Evolutionary conservation across 768 basidiomycete genomes (phyloP), one percentile per base, ranked within the genome.

Genomic region (Agrocybe praecox): DNA sequence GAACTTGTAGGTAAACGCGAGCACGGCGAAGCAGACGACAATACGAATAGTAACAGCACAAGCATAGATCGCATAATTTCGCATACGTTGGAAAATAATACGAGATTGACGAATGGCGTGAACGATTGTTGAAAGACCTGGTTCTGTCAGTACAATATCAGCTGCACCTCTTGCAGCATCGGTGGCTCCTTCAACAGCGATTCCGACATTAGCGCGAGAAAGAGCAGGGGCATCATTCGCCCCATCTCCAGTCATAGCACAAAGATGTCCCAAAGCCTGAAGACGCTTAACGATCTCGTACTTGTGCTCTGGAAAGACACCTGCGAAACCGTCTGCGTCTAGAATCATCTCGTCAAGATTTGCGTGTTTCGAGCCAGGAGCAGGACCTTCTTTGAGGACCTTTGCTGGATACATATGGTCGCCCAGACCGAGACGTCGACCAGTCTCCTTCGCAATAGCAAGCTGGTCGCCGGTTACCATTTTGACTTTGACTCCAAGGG

Each of bases 401-500:
- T 94, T 97, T 53, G 96, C 92, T 42, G 96, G 88, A 79, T 98
- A 98, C 96, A 98, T 98, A 81, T 98, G 96, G 72, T 98, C 96
- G 71, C 96, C 96, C 56, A 98, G 80, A 62, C 96, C 96, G 49
- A 98, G 92, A 79, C 96, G 93, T 75, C 96, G 92, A 60, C 96
- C 96, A 57, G 96, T 98, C 74, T 98, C 96, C 84, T 98, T 98
- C 50, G 96, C 96, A 66, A 98, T 98, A 64, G 96, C 96, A 68
- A 98, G 92, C 80, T 98, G 96, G 72, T 98, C 96, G 82, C 96
- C 96, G 26, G 96, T 98, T 59, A 98, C 96, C 96, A 98, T 98
- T 88, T 98, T 98, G 72, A 98, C 96, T 73, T 89, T 91, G 69
- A 98, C 95, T 74, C 96, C 96, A 70, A 98, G 92, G 53, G 89